phyloP scores from a whole-genome alignment of 805 yeast genomes.

The Starmerella bombi region DNA sequence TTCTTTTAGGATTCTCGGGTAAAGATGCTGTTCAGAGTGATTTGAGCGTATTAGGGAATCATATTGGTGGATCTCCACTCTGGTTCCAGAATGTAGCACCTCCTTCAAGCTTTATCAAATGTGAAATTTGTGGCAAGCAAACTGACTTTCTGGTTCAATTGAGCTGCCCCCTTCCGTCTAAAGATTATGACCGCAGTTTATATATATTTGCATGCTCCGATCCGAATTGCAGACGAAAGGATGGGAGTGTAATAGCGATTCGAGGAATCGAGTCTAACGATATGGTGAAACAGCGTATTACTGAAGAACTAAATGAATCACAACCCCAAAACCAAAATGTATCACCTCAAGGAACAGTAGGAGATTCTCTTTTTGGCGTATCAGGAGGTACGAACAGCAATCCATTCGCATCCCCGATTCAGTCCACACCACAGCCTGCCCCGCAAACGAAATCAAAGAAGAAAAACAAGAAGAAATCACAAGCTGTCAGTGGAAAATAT shows the following conservation, averaged over 20 bases:
- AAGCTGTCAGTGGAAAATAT: constrained; percentile 35
- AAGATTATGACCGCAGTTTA: constrained; percentile 52
- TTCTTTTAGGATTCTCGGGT: constrained; percentile 29
- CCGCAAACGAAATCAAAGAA: constrained; percentile 2
- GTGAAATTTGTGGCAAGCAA: constrained; percentile 49
- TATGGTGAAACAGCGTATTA: constrained; percentile 23
- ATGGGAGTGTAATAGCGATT: constrained; percentile 61
- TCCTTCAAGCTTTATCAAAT: constrained; percentile 35
- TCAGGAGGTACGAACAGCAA: constrained; percentile 12
- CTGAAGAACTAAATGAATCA: constrained; percentile 32
- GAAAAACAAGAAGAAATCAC: constrained; percentile 3
- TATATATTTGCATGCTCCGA: constrained; percentile 67
- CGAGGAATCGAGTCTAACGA: constrained; percentile 62
- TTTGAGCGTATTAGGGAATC: constrained; percentile 31
- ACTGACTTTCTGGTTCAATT: constrained; percentile 68
- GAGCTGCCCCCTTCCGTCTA: constrained; percentile 59
- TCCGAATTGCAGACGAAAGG: constrained; percentile 49
- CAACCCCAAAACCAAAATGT: constrained; percentile 31
- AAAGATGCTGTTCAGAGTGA: constrained; percentile 15
- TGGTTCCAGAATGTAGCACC: constrained; percentile 56
- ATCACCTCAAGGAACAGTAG: constrained; percentile 10
- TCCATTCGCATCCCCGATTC: constrained; percentile 10
- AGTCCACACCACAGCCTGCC: background rate
- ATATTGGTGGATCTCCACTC: constrained; percentile 64
- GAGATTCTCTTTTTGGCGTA: constrained; percentile 15